phyloP scores from a whole-genome alignment of 1,139 yeast species.

The Nakaseomyces uthaithaninus region DNA sequence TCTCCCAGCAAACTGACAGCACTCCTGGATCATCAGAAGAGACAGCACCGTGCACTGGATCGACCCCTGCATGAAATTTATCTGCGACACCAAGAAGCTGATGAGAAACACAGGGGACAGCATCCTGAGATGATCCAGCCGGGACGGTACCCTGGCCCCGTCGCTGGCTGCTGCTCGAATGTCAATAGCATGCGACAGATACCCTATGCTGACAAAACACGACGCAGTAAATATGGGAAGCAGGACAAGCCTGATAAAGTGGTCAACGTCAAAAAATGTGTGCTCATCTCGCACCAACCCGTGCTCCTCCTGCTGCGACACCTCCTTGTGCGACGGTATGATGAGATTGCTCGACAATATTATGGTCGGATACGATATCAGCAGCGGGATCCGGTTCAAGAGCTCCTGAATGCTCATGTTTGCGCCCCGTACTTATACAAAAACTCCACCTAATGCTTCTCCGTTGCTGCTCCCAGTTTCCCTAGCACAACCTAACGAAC shows the following conservation, averaged over 20 bases:
- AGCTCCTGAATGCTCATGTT: constrained; percentile 13
- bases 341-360: constrained; percentile 31
- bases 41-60: constrained; percentile 25
- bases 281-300: constrained; percentile 2
- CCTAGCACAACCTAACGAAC: too few relatives aligned
- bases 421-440: too few relatives aligned
- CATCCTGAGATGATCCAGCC: constrained; percentile 9
- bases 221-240: constrained; percentile 29
- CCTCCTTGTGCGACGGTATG: constrained; percentile 17
- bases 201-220: constrained; percentile 10
- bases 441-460: constrained; percentile 37
- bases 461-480: too few relatives aligned
- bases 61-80: constrained; percentile 23
- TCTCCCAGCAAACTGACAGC: not conserved
- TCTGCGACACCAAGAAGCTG: constrained; percentile 16
- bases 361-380: constrained; percentile 34
- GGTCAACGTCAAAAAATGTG: constrained; percentile 2
- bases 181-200: not conserved
- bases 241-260: constrained; percentile 13
- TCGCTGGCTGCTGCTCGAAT: not conserved
- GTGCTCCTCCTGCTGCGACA: not conserved
- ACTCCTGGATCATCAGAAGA: constrained; percentile 12
- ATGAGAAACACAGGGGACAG: constrained; percentile 15
- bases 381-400: constrained; percentile 31
- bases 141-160: not conserved